Percentiles rank a stretch among this genome's conserved stretches.
phyloP scores from a whole-genome alignment of 1,139 yeast genomes.

The Yamadazyma triangularis region DNA sequence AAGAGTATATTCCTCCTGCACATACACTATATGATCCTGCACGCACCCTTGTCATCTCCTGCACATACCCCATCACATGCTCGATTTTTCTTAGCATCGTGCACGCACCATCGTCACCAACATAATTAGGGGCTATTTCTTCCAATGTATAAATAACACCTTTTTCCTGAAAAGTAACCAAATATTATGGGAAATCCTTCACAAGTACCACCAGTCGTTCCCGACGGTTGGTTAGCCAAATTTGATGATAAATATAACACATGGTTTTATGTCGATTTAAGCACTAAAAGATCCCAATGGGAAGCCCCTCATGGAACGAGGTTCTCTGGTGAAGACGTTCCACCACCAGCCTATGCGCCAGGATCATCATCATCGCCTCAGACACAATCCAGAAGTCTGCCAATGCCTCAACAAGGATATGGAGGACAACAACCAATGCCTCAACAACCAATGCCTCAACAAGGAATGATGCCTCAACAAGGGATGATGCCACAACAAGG shows the following conservation, averaged over 20 bases:
- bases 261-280: slow-evolving; percentile 70
- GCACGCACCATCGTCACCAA: too few relatives aligned
- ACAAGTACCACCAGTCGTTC: slow-evolving; percentile 44
- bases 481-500: slow-evolving; percentile 18
- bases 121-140: too few relatives aligned
- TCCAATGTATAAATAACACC: too few relatives aligned
- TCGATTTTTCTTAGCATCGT: too few relatives aligned
- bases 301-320: slow-evolving; percentile 69
- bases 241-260: slow-evolving; percentile 78
- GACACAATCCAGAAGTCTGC: slow-evolving; percentile 14
- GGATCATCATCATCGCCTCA: slow-evolving; percentile 1
- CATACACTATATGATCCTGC: too few relatives aligned
- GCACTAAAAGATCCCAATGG: slow-evolving; percentile 85
- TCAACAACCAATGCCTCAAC: slow-evolving; percentile 15
- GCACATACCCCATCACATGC: too few relatives aligned
- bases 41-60: too few relatives aligned
- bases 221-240: slow-evolving; percentile 83
- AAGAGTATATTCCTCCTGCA: too few relatives aligned
- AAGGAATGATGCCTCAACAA: slow-evolving; percentile 17
- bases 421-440: slow-evolving; percentile 14
- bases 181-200: background rate
- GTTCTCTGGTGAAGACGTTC: slow-evolving; percentile 29
- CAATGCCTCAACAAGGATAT: slow-evolving; percentile 2
- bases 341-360: slow-evolving; percentile 36
- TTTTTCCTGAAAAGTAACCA: too few relatives aligned